Base-by-base conservation (phyloP, 495 filamentous ascomycete genomes). In the Lasiosphaeria miniovina region DNA sequence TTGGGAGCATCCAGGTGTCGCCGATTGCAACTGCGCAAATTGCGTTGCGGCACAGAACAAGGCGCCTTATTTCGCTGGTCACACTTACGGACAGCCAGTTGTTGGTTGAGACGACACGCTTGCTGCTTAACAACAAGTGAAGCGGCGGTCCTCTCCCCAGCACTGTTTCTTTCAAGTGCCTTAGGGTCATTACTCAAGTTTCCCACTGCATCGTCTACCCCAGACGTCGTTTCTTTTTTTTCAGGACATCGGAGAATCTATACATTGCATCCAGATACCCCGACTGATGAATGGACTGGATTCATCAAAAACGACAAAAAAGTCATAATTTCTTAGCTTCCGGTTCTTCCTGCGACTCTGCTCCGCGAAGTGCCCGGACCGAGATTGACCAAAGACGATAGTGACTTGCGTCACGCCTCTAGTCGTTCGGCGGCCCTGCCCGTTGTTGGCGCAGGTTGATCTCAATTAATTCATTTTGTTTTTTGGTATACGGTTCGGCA, bases 1-100 rank as follows among this genome's bases (percentile, higher is more conserved):
- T 35, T 88, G 87, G 84, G 76, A 82, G 58, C 80, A 82, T 60
- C 80, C 77, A 43, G 78, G 82, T 65, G 81, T 80, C 49, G 79
- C 81, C 35, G 89, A 86, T 17, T 94, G 89, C 69, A 80, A 77
- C 59, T 94, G 90, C 70, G 69, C 75, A 51, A 82, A 84, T 55
- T 93, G 90, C 71, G 73, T 77, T 15, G 67, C 68, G 33, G 46
- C 65, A 15, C 86, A 70, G 55, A 68, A 83, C 60, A 82, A 86
- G 58, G 70, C 85, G 35, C 82, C 84, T 15, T 90, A 91, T 68
- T 84, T 91, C 66, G 82, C 82, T 68, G 75, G 79, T 51, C 80
- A 80, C 52, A 76, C 77, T 49, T 90, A 85, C 63, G 72, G 85
- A 17, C 88, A 89, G 71, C 77, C 89, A 31, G 85, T 88, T 31